A percentile compares a stretch with the other conserved stretches of the same genome.
Evolutionary conservation across 148 eudicot species (phyloP).

Genomic region (Cornus suecica): DNA sequence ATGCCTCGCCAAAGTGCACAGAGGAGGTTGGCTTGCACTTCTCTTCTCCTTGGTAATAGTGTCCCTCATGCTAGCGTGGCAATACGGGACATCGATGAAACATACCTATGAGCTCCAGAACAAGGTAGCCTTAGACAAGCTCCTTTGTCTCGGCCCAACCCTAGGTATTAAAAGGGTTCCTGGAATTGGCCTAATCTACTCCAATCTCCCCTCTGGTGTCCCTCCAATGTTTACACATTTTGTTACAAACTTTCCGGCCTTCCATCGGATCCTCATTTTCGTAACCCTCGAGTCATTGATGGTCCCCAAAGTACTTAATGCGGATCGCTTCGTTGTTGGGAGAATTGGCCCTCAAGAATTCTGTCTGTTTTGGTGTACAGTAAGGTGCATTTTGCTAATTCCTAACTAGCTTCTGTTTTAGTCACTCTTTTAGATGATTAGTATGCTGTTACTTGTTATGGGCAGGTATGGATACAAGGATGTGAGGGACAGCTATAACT

Average conservation of each 20-base stretch:
- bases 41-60: conserved; percentile 30
- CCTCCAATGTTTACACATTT: conserved; percentile 46
- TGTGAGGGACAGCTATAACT: conserved; percentile 27
- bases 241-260: conserved; percentile 42
- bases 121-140: conserved; percentile 31
- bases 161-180: conserved; percentile 30
- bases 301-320: conserved; percentile 31
- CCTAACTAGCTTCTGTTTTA: background rate
- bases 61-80: conserved; percentile 37
- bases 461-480: conserved; percentile 53
- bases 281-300: conserved; percentile 36
- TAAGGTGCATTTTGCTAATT: conserved; percentile 25
- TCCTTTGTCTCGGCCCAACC: conserved; percentile 26
- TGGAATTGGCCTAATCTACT: conserved; percentile 43
- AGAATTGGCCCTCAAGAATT: conserved; percentile 27
- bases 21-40: conserved; percentile 56
- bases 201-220: conserved; percentile 33
- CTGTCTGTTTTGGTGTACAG: conserved; percentile 29
- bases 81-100: conserved; percentile 39
- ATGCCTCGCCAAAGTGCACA: conserved; percentile 27
- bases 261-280: conserved; percentile 37
- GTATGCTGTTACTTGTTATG: background rate
- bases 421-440: background rate
- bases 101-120: conserved; percentile 34
- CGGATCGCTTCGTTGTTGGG: conserved; percentile 28